Evolutionary conservation across 1,139 yeast genomes (phyloP).

Genomic region (Chernovozyma sophiae-reginae): DNA sequence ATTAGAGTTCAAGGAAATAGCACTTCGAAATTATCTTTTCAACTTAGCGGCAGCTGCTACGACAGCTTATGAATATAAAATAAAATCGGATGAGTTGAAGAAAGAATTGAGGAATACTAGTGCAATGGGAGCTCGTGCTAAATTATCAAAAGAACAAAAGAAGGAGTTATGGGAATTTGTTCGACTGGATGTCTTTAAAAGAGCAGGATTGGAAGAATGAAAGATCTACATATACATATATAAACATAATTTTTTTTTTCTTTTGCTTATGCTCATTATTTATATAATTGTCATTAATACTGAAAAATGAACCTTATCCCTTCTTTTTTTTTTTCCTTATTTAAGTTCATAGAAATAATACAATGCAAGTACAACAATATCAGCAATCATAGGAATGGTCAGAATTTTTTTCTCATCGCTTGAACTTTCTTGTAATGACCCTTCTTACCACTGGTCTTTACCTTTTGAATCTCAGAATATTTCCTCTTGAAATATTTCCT

Average conservation of each 20-base stretch:
- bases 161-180: conserved; percentile 48
- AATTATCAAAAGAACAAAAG: conserved; percentile 40
- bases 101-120: conserved; percentile 12
- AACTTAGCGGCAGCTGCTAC: conserved; percentile 55
- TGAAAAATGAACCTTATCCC: too few species aligned
- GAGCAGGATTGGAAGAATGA: conserved; percentile 42
- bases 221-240: background rate
- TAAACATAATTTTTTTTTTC: too few species aligned
- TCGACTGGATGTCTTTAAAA: conserved; percentile 43
- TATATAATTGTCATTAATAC: too few species aligned
- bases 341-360: too few species aligned
- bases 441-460: conserved; percentile 74
- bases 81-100: conserved; percentile 33
- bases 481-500: conserved; percentile 80
- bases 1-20: conserved; percentile 42
- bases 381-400: too few species aligned
- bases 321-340: too few species aligned
- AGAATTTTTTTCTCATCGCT: conserved; percentile 56
- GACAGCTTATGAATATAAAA: conserved; percentile 48
- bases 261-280: too few species aligned
- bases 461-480: conserved; percentile 71
- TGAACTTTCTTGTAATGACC: conserved; percentile 63
- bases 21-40: conserved; percentile 46
- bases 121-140: conserved; percentile 20
- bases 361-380: background rate